These are phyloP conservation scores for Dictyostelium brefeldianum DNA, from an alignment of 78 protist species.

Conservation along the genomic window DNA sequence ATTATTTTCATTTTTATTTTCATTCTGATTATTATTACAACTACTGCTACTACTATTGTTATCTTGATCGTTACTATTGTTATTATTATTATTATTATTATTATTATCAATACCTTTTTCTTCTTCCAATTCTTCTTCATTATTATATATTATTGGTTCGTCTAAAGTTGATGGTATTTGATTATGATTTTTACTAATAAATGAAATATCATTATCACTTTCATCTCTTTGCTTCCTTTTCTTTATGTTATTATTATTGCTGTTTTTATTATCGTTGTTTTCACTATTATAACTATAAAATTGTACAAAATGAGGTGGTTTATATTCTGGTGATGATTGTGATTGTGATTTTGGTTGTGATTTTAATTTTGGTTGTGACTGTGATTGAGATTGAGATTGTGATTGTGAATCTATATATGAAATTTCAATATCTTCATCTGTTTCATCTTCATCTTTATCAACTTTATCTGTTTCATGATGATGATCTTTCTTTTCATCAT, in stretches of 20 bases:
- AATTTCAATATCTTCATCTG: neutral
- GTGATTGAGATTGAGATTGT: neutral
- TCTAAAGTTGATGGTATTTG: constrained; percentile 14
- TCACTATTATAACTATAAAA: neutral
- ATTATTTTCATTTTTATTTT: neutral
- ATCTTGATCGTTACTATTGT: too few species aligned
- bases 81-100: too few species aligned
- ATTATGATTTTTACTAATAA: neutral
- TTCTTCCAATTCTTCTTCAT: neutral
- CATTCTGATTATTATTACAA: neutral
- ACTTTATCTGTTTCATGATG: neutral
- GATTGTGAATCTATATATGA: neutral
- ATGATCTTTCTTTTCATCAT: neutral
- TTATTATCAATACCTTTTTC: neutral
- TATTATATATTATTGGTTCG: neutral
- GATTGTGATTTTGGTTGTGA: neutral
- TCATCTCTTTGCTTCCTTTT: neutral
- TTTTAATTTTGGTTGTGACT: neutral
- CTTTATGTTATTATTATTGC: neutral
- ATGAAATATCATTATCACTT: neutral
- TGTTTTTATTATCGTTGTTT: neutral
- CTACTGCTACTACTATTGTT: too few species aligned
- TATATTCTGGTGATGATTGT: neutral
- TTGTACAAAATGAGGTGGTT: constrained; percentile 5
- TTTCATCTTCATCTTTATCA: neutral